Evolutionary conservation across 345 rosid genomes (phyloP).

Genomic region (Lenwebbia sp.): DNA sequence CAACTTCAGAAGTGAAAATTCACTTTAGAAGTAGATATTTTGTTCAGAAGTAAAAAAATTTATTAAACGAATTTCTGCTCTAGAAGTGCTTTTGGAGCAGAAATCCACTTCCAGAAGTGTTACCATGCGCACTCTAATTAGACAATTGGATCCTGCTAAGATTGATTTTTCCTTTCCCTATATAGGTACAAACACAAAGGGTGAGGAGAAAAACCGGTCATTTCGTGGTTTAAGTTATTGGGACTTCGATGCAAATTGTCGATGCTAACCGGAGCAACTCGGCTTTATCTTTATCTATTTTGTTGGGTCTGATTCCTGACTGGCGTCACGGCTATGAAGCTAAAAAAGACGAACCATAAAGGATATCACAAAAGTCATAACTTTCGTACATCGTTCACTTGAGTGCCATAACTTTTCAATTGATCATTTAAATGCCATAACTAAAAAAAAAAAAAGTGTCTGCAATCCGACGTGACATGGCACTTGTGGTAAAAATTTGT

Average conservation of each 20-base stretch:
- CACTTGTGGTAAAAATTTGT: neutral
- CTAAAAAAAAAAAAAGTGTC: neutral
- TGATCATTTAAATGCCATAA: neutral
- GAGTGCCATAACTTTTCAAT: neutral
- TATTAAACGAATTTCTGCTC: no score
- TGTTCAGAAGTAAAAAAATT: no score
- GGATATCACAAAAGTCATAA: neutral
- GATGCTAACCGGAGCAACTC: neutral
- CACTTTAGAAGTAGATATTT: no score
- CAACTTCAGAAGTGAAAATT: no score
- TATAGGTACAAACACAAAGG: neutral
- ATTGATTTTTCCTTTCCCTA: neutral
- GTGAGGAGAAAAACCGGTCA: neutral
- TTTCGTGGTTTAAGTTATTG: neutral
- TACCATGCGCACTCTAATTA: neutral
- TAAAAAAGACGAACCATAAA: neutral
- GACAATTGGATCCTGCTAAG: neutral
- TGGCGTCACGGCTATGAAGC: fast-evolving
- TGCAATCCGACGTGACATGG: neutral
- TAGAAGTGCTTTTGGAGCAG: no score
- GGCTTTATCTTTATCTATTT: neutral
- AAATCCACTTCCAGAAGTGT: no score
- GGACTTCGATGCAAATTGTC: neutral
- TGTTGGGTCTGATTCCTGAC: neutral
- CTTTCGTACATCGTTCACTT: no score